A percentile compares a stretch with the other conserved stretches of the same genome.
These are phyloP conservation scores for Bipolaris zeicola DNA, from an alignment of 2,329 filamentous ascomycete genomes.

Conservation along the genomic window DNA sequence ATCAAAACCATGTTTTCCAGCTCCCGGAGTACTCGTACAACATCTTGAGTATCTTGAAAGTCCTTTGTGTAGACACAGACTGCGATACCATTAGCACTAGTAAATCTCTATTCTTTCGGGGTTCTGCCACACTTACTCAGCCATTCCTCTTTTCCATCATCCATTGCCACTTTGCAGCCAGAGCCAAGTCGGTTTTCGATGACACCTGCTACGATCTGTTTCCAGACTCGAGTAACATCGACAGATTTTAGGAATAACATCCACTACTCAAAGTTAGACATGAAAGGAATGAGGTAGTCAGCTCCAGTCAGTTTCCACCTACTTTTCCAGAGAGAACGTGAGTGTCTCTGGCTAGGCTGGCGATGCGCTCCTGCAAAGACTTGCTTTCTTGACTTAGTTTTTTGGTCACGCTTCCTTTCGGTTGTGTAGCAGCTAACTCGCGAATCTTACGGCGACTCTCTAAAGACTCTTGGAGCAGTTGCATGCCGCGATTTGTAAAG, in stretches of 20 bases:
- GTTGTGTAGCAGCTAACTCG: slow-evolving; percentile 56
- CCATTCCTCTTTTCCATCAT: slow-evolving; percentile 51
- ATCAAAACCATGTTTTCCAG: slow-evolving; percentile 68
- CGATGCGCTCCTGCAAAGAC: slow-evolving; percentile 60
- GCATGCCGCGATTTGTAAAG: slow-evolving; percentile 60
- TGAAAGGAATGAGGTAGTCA: not conserved
- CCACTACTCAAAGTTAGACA: slow-evolving; percentile 60
- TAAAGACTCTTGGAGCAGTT: slow-evolving; percentile 59
- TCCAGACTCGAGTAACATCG: slow-evolving; percentile 69
- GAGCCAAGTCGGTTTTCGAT: slow-evolving; percentile 72
- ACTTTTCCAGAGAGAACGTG: slow-evolving; percentile 71
- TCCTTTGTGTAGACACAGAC: slow-evolving; percentile 76
- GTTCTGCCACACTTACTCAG: slow-evolving; percentile 56
- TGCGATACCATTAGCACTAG: not conserved
- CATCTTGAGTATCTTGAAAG: slow-evolving; percentile 71
- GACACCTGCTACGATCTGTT: slow-evolving; percentile 68
- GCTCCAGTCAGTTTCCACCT: slow-evolving; percentile 13
- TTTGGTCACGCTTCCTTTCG: slow-evolving; percentile 47
- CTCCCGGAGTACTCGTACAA: slow-evolving; percentile 68
- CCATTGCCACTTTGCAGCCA: slow-evolving; percentile 73
- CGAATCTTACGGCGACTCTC: slow-evolving; percentile 57
- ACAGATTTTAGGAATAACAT: slow-evolving; percentile 68
- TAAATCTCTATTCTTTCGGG: not conserved
- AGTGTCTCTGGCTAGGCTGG: slow-evolving; percentile 64
- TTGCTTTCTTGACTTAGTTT: slow-evolving; percentile 52